Base-by-base conservation (phyloP, 371 early-diverging fungal genomes). In the Apophysomyces trapeziformis region DNA sequence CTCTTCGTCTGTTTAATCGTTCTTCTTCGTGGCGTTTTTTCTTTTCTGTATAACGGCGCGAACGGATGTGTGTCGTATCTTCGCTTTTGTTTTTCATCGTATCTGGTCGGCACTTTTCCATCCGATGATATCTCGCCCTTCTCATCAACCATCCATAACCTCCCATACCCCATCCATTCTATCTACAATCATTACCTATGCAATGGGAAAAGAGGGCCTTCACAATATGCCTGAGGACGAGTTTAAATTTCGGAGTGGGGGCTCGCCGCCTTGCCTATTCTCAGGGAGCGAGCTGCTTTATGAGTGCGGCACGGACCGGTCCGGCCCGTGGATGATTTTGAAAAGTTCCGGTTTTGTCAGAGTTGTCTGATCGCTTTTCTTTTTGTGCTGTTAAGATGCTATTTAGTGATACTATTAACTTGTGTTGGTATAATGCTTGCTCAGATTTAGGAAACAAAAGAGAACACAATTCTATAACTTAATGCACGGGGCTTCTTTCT, bases 131-230 rank as follows among this genome's bases (percentile, higher is more conserved):
- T 18, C 35, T 21, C 21, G 21, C n/a, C 21, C 50, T 26, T 26
- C 21, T 2, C 50, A 4, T 26, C 7, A 5, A 8, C 11, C 21
- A n/a, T 50, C 16, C 50, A 18, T 21, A n/a, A 9, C 21, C 9
- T 26, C 50, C 50, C 50, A 0, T 4, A 4, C n/a, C n/a, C 21
- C 50, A 50, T 50, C 50, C 50, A 18, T 50, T 26, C 50, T 21
- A 50, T n/a, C 18, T 50, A 50, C 21, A 35, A 26, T 11, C 54
- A 50, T 50, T 50, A 50, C 54, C 54, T 50, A 50, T 50, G 54
- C 54, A 50, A 50, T 50, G 54, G 54, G 54, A 50, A 50, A 50
- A 50, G 54, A 50, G 54, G 54, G 54, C 54, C 16, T 26, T n/a
- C 16, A 50, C 21, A 21, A 21, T 50, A 50, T 50, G 54, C 21